phyloP scores from a whole-genome alignment of 2,329 filamentous ascomycete species.

The Helicocarpus griseus region DNA sequence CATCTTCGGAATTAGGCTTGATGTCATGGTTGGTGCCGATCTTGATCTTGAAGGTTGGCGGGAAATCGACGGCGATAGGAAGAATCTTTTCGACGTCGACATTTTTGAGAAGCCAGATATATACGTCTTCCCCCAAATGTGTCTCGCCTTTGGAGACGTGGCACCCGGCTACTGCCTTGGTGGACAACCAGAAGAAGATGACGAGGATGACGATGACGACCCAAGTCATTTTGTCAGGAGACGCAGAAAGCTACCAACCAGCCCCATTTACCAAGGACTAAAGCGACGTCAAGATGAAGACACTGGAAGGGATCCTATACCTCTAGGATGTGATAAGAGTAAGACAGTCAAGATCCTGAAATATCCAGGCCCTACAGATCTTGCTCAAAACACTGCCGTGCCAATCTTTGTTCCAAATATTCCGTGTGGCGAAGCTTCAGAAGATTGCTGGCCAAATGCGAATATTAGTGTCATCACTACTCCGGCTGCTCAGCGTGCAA shows the following conservation, averaged over 20 bases:
- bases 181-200: conserved; percentile 1
- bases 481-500: neutral
- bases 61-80: conserved; percentile 5
- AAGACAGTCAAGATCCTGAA: neutral
- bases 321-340: neutral
- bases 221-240: neutral
- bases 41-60: conserved; percentile 4
- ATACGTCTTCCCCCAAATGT: conserved; percentile 5
- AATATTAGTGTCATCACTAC: neutral
- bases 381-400: neutral
- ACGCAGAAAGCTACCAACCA: neutral
- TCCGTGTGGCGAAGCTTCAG: neutral
- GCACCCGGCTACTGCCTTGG: conserved; percentile 3
- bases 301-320: neutral
- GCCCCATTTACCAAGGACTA: neutral
- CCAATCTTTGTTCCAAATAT: neutral
- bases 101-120: conserved; percentile 4
- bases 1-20: conserved; percentile 4
- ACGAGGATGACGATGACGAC: conserved; percentile 3
- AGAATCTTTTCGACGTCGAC: conserved; percentile 4
- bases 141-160: neutral
- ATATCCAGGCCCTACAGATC: neutral
- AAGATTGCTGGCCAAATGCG: conserved; percentile 1
- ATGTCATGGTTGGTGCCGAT: conserved; percentile 2
- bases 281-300: conserved; percentile 1